Percentiles rank a stretch among this genome's conserved stretches.
Evolutionary conservation across 441 rosid genomes (phyloP).

Genomic region (Gossypium aridum): DNA sequence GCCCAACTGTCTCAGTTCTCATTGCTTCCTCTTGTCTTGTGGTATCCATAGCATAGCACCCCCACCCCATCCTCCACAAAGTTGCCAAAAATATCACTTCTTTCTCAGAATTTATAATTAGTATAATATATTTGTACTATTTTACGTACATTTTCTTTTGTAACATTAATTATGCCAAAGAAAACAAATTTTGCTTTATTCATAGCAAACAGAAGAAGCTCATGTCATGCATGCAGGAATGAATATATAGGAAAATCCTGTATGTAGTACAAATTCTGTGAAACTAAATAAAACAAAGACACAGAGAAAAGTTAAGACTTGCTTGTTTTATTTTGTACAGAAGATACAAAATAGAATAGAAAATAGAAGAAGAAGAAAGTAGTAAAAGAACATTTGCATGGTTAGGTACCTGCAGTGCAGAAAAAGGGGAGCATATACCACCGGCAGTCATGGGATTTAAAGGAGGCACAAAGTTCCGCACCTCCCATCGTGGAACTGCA

Average conservation of each 20-base stretch:
- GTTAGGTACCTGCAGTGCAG: slow-evolving; percentile 20
- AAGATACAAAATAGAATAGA: neutral
- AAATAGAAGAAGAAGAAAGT: neutral
- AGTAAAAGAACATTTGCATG: slow-evolving; percentile 16
- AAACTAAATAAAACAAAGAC: neutral
- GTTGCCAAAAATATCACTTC: neutral
- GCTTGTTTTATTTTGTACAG: too few species aligned
- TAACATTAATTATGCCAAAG: neutral
- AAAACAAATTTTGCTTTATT: neutral
- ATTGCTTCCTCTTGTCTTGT: neutral
- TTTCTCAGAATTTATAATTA: neutral
- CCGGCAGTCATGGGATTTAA: neutral
- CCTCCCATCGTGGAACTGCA: neutral
- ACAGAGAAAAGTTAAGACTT: too few species aligned
- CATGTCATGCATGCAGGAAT: too few species aligned
- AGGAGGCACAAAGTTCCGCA: neutral
- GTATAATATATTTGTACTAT: neutral
- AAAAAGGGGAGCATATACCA: neutral
- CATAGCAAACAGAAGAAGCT: neutral
- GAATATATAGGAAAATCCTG: too few species aligned
- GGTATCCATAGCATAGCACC: neutral
- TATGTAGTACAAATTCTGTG: neutral
- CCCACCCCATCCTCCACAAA: neutral
- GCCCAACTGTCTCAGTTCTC: neutral
- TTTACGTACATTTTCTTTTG: neutral